These are phyloP conservation scores for Monascus purpureus DNA, from an alignment of 495 filamentous ascomycete species.

Conservation along the genomic window DNA sequence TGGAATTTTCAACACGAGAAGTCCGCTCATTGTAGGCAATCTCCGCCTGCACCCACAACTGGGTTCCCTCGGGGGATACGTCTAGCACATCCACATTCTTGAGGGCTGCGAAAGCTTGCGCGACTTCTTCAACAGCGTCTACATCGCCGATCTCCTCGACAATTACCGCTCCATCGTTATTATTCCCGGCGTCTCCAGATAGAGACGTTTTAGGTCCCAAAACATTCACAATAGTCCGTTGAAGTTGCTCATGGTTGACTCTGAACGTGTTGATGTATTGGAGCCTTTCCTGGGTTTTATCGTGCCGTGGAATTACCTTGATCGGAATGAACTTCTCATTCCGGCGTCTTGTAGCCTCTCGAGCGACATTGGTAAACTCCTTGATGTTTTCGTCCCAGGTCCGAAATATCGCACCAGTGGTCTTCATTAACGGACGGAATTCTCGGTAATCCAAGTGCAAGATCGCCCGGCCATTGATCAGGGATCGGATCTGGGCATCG, in stretches of 20 bases:
- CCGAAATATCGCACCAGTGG: slow-evolving; percentile 70
- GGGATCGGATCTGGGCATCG: slow-evolving; percentile 66
- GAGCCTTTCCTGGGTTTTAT: slow-evolving; percentile 72
- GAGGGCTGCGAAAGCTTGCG: slow-evolving; percentile 81
- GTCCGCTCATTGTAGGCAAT: slow-evolving; percentile 94
- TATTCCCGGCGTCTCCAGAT: slow-evolving; percentile 31
- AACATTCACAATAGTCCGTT: slow-evolving; percentile 88
- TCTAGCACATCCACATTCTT: slow-evolving; percentile 93
- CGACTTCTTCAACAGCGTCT: slow-evolving; percentile 94
- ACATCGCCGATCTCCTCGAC: slow-evolving; percentile 94
- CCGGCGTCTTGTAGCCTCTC: slow-evolving; percentile 78
- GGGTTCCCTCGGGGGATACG: slow-evolving; percentile 74
- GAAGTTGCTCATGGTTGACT: slow-evolving; percentile 91
- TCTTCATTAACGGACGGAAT: slow-evolving; percentile 72
- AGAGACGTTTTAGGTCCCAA: slow-evolving; percentile 52
- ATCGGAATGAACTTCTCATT: slow-evolving; percentile 98
- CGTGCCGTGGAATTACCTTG: slow-evolving; percentile 76
- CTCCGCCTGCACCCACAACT: slow-evolving; percentile 82
- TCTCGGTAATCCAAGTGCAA: slow-evolving; percentile 87
- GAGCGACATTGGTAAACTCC: slow-evolving; percentile 93
- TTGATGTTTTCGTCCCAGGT: slow-evolving; percentile 93
- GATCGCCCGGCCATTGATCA: slow-evolving; percentile 73
- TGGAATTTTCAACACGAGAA: slow-evolving; percentile 93
- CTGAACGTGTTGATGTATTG: slow-evolving; percentile 91
- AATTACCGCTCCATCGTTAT: slow-evolving; percentile 48